Evolutionary conservation across 768 basidiomycete species (phyloP).

Genomic region (Hortiboletus flavorubellus): DNA sequence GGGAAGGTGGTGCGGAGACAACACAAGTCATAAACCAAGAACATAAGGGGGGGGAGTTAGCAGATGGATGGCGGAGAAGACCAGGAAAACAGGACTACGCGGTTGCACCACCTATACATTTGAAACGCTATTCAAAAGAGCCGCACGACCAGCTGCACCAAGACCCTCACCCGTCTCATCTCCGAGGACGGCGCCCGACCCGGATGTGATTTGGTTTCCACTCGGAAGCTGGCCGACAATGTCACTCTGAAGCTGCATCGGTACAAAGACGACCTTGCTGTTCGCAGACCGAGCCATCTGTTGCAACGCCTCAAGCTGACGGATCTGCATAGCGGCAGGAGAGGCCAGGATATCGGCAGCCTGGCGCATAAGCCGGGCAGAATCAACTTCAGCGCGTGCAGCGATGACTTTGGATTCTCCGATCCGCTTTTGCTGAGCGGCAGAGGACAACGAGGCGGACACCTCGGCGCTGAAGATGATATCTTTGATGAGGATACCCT

Average conservation of each 20-base stretch:
- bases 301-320: conserved; percentile 94
- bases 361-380: conserved; percentile 93
- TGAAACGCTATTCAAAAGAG: conserved; percentile 22
- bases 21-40: neutral
- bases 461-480: conserved; percentile 92
- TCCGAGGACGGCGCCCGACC: conserved; percentile 17
- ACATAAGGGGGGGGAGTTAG: neutral
- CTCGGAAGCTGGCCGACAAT: conserved; percentile 47
- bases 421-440: conserved; percentile 95
- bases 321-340: conserved; percentile 97
- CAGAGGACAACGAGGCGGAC: conserved; percentile 86
- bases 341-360: conserved; percentile 93
- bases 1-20: neutral
- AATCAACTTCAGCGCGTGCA: conserved; percentile 92
- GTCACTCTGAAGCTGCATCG: conserved; percentile 85
- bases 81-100: neutral
- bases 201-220: conserved; percentile 21
- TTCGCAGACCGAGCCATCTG: conserved; percentile 88
- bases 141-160: conserved; percentile 24
- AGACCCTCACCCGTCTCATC: conserved; percentile 26
- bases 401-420: conserved; percentile 97
- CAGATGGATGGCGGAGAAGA: neutral
- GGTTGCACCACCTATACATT: conserved; percentile 18
- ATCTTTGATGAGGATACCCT: conserved; percentile 93
- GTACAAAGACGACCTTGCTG: conserved; percentile 92